Conservation (phyloP, 2,329 filamentous ascomycete genomes). For the Microsporum canis region DNA sequence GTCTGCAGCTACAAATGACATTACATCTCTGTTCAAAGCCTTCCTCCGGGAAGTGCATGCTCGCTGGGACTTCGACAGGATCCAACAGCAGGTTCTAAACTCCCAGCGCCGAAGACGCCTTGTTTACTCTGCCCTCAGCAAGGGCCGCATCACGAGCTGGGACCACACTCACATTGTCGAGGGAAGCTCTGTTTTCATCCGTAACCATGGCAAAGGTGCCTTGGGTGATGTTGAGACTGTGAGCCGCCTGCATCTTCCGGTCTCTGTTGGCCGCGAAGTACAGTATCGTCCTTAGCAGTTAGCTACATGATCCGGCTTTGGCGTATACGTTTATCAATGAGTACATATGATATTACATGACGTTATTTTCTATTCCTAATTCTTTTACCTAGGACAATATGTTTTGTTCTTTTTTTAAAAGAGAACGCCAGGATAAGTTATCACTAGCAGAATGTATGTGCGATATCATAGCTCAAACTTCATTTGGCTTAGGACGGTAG, state of each 20-base stretch:
- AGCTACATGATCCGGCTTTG: not conserved
- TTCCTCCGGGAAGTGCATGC: conserved; percentile 63
- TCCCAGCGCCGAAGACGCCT: conserved; percentile 70
- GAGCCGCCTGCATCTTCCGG: conserved; percentile 30
- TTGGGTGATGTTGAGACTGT: conserved; percentile 33
- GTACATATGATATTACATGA: not conserved
- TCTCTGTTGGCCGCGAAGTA: conserved; percentile 6
- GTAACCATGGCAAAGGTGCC: conserved; percentile 38
- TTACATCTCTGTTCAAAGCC: conserved; percentile 42
- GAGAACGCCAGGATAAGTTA: too few relatives aligned
- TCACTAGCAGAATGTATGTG: too few relatives aligned
- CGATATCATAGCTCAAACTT: too few relatives aligned
- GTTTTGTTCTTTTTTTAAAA: not conserved
- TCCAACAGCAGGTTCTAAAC: conserved; percentile 60
- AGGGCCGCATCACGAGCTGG: conserved; percentile 70
- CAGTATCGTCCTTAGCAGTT: conserved; percentile 7
- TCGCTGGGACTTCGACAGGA: conserved; percentile 71
- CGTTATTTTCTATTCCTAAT: not conserved
- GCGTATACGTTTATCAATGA: not conserved
- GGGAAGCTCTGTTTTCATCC: conserved; percentile 58
- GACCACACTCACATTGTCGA: conserved; percentile 60
- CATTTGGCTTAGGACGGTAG: too few relatives aligned
- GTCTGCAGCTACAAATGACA: conserved; percentile 33
- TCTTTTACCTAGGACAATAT: not conserved
- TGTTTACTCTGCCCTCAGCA: conserved; percentile 66